Percentiles rank a stretch among this genome's conserved stretches.
These are phyloP conservation scores for Malus sylvestris DNA, from an alignment of 306 rosid species.

Conservation along the genomic window DNA sequence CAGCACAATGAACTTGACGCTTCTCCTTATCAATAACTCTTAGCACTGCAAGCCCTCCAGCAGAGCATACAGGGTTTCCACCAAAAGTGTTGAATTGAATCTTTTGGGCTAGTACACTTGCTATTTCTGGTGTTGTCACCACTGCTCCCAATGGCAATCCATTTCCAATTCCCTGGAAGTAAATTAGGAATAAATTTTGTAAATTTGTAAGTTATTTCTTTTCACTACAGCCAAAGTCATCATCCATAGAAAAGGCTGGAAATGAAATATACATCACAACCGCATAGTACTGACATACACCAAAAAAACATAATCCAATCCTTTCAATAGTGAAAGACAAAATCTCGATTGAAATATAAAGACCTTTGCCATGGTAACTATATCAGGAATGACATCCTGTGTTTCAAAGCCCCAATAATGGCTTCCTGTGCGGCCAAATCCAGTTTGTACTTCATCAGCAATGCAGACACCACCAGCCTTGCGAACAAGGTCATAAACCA, in stretches of 20 bases:
- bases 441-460: slow-evolving; percentile 98
- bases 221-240: slow-evolving; percentile 4
- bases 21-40: slow-evolving; percentile 78
- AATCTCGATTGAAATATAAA: not conserved
- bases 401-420: slow-evolving; percentile 95
- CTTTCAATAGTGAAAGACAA: not conserved
- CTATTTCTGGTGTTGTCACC: slow-evolving; percentile 89
- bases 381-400: slow-evolving; percentile 85
- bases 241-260: not conserved
- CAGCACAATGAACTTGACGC: slow-evolving; percentile 71
- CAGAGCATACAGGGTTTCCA: slow-evolving; percentile 92
- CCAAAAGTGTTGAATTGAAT: slow-evolving; percentile 78
- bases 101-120: slow-evolving; percentile 70
- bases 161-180: slow-evolving; percentile 80
- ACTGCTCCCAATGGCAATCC: slow-evolving; percentile 92
- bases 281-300: slow-evolving; percentile 1
- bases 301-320: slow-evolving; percentile 1
- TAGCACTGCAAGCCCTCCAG: slow-evolving; percentile 87
- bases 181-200: slow-evolving; percentile 5
- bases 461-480: slow-evolving; percentile 95
- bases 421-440: slow-evolving; percentile 90
- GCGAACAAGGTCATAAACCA: slow-evolving; percentile 67
- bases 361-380: slow-evolving; percentile 98
- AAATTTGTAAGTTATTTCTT: not conserved
- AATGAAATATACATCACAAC: not conserved